phyloP scores from a whole-genome alignment of 2,329 filamentous ascomycete genomes.

The Diaporthe caulivora region DNA sequence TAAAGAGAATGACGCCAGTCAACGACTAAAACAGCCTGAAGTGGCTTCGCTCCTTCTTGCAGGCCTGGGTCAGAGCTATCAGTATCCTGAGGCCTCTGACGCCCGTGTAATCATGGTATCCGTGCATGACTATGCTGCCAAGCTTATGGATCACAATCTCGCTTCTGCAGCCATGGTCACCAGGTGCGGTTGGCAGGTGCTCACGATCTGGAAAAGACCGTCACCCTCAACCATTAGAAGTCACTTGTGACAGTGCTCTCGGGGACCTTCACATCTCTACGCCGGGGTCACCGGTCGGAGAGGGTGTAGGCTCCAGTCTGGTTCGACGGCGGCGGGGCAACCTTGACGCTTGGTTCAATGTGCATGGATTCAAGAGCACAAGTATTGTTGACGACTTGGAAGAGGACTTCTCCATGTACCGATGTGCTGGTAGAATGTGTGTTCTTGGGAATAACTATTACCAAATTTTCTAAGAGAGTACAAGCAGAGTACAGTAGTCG shows the following conservation, averaged over 20 bases:
- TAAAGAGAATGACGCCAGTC: background rate
- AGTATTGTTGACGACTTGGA: background rate
- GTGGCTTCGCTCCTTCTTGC: background rate
- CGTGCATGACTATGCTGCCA: background rate
- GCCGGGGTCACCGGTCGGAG: background rate
- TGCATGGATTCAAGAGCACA: background rate
- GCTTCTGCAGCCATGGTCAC: slow-evolving; percentile 24
- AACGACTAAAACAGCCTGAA: no score
- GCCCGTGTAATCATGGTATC: background rate
- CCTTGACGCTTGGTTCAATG: background rate
- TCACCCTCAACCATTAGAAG: background rate
- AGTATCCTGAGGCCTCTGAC: background rate
- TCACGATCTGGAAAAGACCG: background rate
- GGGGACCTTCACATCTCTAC: background rate
- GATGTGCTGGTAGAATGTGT: no score
- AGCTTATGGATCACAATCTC: slow-evolving; percentile 7
- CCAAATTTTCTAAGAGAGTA: background rate
- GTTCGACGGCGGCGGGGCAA: background rate
- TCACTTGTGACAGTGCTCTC: background rate
- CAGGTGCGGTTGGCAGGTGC: background rate
- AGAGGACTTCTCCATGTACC: background rate
- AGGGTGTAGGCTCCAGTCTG: background rate
- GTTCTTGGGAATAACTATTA: background rate
- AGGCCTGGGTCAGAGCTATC: no score
- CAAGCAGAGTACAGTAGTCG: background rate